Evolutionary conservation across 2,329 filamentous ascomycete genomes (phyloP).

Genomic region (Scorias spongiosa): DNA sequence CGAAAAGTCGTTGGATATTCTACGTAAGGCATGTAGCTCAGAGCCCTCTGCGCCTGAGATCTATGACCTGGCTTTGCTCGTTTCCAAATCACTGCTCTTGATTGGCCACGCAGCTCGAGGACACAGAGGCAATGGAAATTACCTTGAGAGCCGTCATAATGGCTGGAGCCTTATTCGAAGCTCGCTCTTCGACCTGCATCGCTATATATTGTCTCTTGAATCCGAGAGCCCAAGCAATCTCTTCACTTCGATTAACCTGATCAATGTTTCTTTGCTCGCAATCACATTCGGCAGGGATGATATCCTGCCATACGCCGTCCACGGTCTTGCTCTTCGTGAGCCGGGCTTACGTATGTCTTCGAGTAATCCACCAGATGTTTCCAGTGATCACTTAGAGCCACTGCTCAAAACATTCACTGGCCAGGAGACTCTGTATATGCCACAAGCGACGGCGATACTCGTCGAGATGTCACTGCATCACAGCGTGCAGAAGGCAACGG

Average conservation of each 20-base stretch:
- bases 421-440: neutral
- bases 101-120: slow-evolving; percentile 36
- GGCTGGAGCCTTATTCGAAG: slow-evolving; percentile 48
- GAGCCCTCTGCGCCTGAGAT: neutral
- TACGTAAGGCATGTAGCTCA: slow-evolving; percentile 1
- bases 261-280: neutral
- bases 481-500: neutral
- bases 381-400: too few relatives aligned
- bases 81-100: neutral
- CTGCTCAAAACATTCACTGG: neutral
- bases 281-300: neutral
- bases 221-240: too few relatives aligned
- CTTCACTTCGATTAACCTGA: too few relatives aligned
- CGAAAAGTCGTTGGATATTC: slow-evolving; percentile 11
- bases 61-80: neutral
- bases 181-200: neutral
- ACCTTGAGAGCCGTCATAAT: slow-evolving; percentile 64
- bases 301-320: neutral
- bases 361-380: too few relatives aligned
- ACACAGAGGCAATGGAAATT: slow-evolving; percentile 75
- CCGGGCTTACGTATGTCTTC: too few relatives aligned
- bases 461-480: neutral
- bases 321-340: neutral
- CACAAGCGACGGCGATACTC: neutral
- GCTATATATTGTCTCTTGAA: neutral